These are phyloP conservation scores for Stentor roeselii DNA, from an alignment of 73 alveolate species.

Conservation along the genomic window DNA sequence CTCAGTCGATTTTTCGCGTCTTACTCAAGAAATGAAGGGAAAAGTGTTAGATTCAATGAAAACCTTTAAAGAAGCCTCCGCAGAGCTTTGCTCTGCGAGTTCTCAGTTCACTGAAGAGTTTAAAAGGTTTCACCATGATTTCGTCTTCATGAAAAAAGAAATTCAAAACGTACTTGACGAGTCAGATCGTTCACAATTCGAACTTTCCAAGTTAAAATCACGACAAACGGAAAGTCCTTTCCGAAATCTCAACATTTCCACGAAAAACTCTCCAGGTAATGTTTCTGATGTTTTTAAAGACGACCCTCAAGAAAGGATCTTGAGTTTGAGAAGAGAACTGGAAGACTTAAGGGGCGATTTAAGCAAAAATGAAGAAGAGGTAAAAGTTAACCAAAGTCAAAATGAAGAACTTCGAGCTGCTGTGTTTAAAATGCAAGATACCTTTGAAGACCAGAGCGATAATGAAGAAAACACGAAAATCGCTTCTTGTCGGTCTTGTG, in stretches of 20 bases:
- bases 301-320: background rate
- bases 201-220: too few relatives aligned
- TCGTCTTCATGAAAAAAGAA: background rate
- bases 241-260: background rate
- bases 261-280: constrained; percentile 2
- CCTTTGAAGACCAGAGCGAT: too few relatives aligned
- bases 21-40: background rate
- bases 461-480: too few relatives aligned
- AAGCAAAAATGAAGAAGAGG: background rate
- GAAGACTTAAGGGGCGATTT: background rate
- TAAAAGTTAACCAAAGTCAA: background rate
- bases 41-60: background rate
- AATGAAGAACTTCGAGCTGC: background rate
- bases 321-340: background rate
- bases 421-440: background rate
- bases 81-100: background rate
- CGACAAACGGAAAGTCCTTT: background rate
- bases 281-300: background rate
- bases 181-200: background rate
- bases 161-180: background rate
- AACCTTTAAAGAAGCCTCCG: background rate
- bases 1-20: background rate
- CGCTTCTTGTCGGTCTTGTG: too few relatives aligned
- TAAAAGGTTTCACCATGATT: background rate
- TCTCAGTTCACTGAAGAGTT: background rate